Evolutionary conservation across 441 rosid genomes (phyloP), one percentile per base, ranked within the genome.

Genomic region (Kokia cookei): DNA sequence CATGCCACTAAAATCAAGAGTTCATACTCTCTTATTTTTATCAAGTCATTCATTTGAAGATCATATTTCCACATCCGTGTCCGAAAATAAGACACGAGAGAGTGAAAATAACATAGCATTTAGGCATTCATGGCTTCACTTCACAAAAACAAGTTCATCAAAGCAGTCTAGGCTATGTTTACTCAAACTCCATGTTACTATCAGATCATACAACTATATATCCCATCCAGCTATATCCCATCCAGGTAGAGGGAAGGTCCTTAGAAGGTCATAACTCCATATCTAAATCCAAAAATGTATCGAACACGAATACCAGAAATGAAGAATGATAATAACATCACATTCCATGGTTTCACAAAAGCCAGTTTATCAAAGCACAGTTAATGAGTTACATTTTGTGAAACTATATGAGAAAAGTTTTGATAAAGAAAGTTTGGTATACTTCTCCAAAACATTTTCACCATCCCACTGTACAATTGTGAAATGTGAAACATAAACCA

Each of bases 381-480:
- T 11, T 3, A 32, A 10, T 45, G 37, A 57, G 13, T 32, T 17
- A 35, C 43, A 37, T 17, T 32, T 24, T 22, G 54, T 47, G 37
- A 26, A 3, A 5, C 64, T 42, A 27, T 15, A 40, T 32, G 37
- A 6, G 37, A 32, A 32, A 32, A 32, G 37, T 6, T 32, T 32
- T 32, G 37, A 32, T 32, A 5, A 32, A 32, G 37, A 32, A 32
- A 32, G 7, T 5, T 32, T 32, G 7, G 5, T 6, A 32, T 32
- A 32, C 7, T 5, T 32, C 1, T 53, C 32, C 17, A 26, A 32
- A 62, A 53, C 29, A 61, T 53, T 73, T 60, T 65, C 57, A 73
- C 65, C 57, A 73, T 67, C 48, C 4, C 35, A 73, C 71, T 62
- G 53, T 73, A 78, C 77, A 73, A 32, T 68, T 78, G 60, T 54